Evolutionary conservation across 495 filamentous ascomycete species (phyloP).

Genomic region (Penicillium parvum): DNA sequence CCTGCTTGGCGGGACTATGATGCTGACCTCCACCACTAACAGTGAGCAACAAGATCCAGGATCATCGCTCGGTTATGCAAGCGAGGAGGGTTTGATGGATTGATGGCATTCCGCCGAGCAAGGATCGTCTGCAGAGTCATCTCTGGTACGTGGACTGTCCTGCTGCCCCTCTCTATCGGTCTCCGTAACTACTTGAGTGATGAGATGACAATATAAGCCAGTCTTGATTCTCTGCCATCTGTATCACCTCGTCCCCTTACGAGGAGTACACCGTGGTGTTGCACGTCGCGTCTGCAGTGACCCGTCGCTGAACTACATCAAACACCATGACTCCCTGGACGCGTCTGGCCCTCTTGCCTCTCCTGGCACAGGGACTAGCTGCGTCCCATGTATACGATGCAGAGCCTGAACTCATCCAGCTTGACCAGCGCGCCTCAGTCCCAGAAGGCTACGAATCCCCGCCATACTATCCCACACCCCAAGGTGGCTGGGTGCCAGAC

Average conservation of each 20-base stretch:
- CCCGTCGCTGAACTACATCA: not conserved
- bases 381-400: conserved; percentile 13
- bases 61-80: conserved; percentile 16
- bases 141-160: conserved; percentile 14
- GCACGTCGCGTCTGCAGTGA: conserved; percentile 8
- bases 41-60: not conserved
- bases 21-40: too few species aligned
- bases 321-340: conserved; percentile 23
- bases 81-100: too few species aligned
- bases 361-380: conserved; percentile 11
- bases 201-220: not conserved
- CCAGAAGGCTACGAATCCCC: conserved; percentile 37
- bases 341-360: conserved; percentile 15
- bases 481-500: conserved; percentile 60
- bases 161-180: conserved; percentile 5
- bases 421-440: conserved; percentile 9
- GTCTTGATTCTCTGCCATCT: not conserved
- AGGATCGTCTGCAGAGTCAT: conserved; percentile 11
- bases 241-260: conserved; percentile 2
- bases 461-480: conserved; percentile 82
- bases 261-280: conserved; percentile 3
- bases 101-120: too few species aligned
- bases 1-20: not conserved
- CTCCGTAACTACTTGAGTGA: too few species aligned
- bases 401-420: not conserved